Evolutionary conservation across 768 basidiomycete species (phyloP).

Genomic region (Clavulina sp.): DNA sequence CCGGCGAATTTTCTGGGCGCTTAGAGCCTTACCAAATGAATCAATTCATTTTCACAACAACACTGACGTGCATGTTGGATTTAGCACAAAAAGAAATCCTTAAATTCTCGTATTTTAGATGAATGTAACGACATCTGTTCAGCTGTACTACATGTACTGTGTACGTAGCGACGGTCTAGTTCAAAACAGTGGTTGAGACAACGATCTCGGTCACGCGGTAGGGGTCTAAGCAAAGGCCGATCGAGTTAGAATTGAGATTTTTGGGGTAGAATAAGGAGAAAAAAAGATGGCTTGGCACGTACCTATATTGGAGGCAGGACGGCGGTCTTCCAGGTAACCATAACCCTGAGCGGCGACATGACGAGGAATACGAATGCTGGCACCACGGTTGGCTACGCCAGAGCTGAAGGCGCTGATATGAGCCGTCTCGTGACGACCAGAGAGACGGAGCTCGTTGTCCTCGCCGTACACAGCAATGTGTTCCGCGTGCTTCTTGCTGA

Average conservation of each 20-base stretch:
- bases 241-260: not conserved
- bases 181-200: slow-evolving; percentile 58
- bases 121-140: no score
- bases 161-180: no score
- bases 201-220: slow-evolving; percentile 87
- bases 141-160: no score
- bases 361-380: slow-evolving; percentile 89
- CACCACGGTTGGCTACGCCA: slow-evolving; percentile 95
- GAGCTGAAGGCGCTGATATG: slow-evolving; percentile 83
- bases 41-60: no score
- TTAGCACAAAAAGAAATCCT: no score
- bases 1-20: no score
- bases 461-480: slow-evolving; percentile 97
- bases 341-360: slow-evolving; percentile 84
- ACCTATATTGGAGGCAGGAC: slow-evolving; percentile 97
- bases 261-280: not conserved
- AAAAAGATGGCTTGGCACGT: slow-evolving; percentile 20
- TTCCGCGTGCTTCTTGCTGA: slow-evolving; percentile 76
- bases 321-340: slow-evolving; percentile 92
- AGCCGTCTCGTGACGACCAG: slow-evolving; percentile 94
- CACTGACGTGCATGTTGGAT: no score
- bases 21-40: no score
- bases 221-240: slow-evolving; percentile 39
- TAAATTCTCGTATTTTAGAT: no score
- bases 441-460: slow-evolving; percentile 91